Percentiles rank a stretch among this genome's conserved stretches.
Evolutionary conservation across 1,284 basidiomycete species (phyloP).

Genomic region (Heterobasidion irregulare): DNA sequence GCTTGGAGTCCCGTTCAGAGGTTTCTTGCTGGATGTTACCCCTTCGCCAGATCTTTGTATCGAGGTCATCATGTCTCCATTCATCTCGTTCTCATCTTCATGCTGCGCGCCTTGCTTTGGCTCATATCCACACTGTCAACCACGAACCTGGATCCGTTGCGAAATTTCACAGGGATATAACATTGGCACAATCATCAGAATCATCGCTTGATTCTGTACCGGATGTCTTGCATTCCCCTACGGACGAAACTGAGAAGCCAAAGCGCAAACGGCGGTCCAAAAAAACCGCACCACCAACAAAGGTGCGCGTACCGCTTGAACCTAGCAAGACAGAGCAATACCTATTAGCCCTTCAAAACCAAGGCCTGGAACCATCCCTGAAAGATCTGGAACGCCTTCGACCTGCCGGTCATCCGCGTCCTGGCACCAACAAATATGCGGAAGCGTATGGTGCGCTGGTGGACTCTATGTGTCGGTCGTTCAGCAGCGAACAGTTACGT

Average conservation of each 20-base stretch:
- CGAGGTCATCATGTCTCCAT: not conserved
- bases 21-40: not conserved
- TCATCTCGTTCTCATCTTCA: not conserved
- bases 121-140: not conserved
- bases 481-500: constrained; percentile 54
- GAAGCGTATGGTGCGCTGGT: constrained; percentile 41
- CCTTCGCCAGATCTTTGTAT: not conserved
- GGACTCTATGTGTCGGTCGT: constrained; percentile 49
- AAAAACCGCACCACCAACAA: not conserved
- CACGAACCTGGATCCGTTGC: not conserved
- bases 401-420: constrained; percentile 28
- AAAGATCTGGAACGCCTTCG: constrained; percentile 48
- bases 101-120: not conserved
- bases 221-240: not conserved
- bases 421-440: constrained; percentile 38
- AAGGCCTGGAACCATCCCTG: constrained; percentile 36
- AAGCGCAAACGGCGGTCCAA: not conserved
- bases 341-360: constrained; percentile 40
- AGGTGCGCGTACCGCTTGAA: not conserved
- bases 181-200: not conserved
- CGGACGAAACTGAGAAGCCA: not conserved
- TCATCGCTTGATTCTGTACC: not conserved
- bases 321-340: constrained; percentile 41
- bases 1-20: not conserved
- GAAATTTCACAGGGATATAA: not conserved